Percentiles rank a stretch among this genome's conserved stretches.
Evolutionary conservation across 2,329 filamentous ascomycete genomes (phyloP).

Genomic region (Geosmithia flava): DNA sequence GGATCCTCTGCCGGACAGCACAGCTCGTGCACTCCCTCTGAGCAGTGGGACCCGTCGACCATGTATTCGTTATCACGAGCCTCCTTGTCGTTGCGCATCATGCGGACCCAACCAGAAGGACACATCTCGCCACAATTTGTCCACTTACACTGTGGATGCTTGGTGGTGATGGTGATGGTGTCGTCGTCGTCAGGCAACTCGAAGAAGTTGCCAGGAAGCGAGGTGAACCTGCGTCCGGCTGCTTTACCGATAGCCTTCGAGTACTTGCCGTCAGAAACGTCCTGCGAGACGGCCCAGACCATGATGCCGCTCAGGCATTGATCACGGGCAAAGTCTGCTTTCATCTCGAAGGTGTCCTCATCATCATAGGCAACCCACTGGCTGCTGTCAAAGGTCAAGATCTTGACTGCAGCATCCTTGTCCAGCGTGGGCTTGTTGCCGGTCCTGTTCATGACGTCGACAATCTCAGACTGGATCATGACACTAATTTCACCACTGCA

Average conservation of each 20-base stretch:
- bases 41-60: not conserved
- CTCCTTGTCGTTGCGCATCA: conserved; percentile 4
- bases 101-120: conserved; percentile 4
- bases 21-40: not conserved
- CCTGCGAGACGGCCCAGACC: conserved; percentile 17
- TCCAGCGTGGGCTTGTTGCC: conserved; percentile 8
- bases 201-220: not conserved
- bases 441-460: conserved; percentile 10
- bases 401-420: conserved; percentile 15
- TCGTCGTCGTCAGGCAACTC: not conserved
- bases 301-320: conserved; percentile 15
- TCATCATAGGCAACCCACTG: conserved; percentile 27
- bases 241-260: not conserved
- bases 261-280: conserved; percentile 7
- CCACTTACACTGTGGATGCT: conserved; percentile 3
- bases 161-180: not conserved
- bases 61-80: conserved; percentile 2
- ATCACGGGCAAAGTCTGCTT: conserved; percentile 15
- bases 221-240: not conserved
- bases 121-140: conserved; percentile 5
- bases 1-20: conserved; percentile 3
- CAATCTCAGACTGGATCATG: conserved; percentile 19
- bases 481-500: conserved; percentile 17
- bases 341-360: conserved; percentile 16
- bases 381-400: conserved; percentile 14